Conservation (phyloP, 805 yeast genomes). For the Candida dendrica region DNA sequence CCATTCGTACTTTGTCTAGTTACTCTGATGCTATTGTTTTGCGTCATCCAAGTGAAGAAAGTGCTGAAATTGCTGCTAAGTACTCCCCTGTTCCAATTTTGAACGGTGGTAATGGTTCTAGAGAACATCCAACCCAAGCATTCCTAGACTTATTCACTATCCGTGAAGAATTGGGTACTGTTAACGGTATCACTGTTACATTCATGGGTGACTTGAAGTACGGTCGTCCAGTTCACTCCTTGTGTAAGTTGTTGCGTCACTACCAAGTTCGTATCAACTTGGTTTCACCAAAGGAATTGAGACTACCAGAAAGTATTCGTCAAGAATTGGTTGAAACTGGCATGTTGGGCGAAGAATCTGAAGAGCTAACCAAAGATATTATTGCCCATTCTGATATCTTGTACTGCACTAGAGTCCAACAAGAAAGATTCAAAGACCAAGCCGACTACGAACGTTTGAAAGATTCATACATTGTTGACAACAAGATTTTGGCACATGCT, state of each 20-base stretch:
- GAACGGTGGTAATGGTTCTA: slow-evolving; percentile 96
- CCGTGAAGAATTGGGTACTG: slow-evolving; percentile 98
- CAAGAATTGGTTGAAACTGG: slow-evolving; percentile 59
- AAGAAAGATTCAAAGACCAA: slow-evolving; percentile 80
- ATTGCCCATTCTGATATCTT: slow-evolving; percentile 88
- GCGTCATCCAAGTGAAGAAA: slow-evolving; percentile 91
- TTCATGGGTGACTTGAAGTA: slow-evolving; percentile 98
- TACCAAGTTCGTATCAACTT: slow-evolving; percentile 91
- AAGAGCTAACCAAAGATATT: slow-evolving; percentile 73
- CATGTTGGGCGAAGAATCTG: slow-evolving; percentile 68
- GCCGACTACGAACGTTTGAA: slow-evolving; percentile 81
- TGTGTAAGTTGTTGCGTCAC: slow-evolving; percentile 81
- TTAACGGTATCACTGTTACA: slow-evolving; percentile 94
- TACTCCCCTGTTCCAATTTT: slow-evolving; percentile 95
- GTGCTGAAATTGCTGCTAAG: slow-evolving; percentile 91
- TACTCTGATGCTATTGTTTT: slow-evolving; percentile 95
- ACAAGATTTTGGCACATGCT: slow-evolving; percentile 83
- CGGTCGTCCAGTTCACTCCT: slow-evolving; percentile 97
- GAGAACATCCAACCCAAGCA: slow-evolving; percentile 99
- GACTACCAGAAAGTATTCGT: slow-evolving; percentile 70
- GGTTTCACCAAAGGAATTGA: slow-evolving; percentile 84
- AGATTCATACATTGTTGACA: slow-evolving; percentile 88
- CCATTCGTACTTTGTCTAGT: slow-evolving; percentile 89
- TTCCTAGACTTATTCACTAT: slow-evolving; percentile 95
- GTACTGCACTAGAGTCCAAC: slow-evolving; percentile 97